phyloP scores from a whole-genome alignment of 176 grass and related monocot species.

The Leersia perrieri region DNA sequence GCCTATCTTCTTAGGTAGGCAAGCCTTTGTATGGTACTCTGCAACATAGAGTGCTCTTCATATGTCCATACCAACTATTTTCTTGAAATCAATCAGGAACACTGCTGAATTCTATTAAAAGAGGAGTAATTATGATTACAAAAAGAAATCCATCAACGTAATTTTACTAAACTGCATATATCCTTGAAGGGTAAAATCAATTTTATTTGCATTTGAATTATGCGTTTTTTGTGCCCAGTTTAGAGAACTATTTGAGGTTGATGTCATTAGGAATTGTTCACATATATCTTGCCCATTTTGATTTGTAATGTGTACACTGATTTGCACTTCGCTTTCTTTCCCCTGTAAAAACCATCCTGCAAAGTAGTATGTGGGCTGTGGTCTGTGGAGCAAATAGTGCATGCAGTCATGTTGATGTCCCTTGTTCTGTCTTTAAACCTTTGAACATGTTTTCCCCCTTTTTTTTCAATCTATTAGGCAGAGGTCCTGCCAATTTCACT shows the following conservation, averaged over 20 bases:
- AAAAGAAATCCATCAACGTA: background rate
- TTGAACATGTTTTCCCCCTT: background rate
- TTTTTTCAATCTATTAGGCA: background rate
- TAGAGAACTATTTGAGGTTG: background rate
- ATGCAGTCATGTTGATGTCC: background rate
- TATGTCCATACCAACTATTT: background rate
- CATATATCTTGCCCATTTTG: background rate
- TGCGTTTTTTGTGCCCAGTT: background rate
- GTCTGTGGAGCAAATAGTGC: too few relatives aligned
- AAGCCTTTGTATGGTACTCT: background rate
- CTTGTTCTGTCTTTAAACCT: background rate
- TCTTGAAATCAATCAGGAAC: background rate
- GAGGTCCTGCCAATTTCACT: background rate
- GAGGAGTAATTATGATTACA: background rate
- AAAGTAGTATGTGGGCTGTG: too few relatives aligned
- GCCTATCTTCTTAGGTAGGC: background rate
- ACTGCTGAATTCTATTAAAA: background rate
- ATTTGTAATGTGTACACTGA: background rate
- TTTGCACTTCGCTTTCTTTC: background rate
- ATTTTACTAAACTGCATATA: conserved; percentile 11
- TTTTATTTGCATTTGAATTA: background rate
- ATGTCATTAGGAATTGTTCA: background rate
- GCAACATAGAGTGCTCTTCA: background rate
- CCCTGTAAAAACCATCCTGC: too few relatives aligned
- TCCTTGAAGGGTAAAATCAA: background rate